These are phyloP conservation scores for Physaria fendleri DNA, from an alignment of 345 rosid genomes.

Conservation along the genomic window DNA sequence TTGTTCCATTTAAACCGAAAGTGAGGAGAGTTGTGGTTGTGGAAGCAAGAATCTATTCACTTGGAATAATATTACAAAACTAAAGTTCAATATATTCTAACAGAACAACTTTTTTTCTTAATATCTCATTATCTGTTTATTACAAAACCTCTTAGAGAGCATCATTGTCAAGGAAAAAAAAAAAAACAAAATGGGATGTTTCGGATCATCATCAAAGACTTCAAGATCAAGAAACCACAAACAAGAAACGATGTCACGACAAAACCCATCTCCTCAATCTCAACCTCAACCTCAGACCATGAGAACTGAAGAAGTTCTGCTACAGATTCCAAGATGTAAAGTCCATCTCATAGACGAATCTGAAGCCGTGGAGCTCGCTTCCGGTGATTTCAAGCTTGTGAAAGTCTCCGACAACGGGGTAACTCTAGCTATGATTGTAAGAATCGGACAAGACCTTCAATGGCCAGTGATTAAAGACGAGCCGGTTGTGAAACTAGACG, in stretches of 20 bases:
- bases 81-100: constrained; percentile 12
- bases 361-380: constrained; percentile 68
- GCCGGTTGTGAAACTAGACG: constrained; percentile 75
- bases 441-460: constrained; percentile 64
- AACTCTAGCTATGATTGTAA: constrained; percentile 57
- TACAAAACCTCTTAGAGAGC: constrained; percentile 7
- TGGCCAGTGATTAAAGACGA: constrained; percentile 93
- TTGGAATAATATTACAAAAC: not conserved
- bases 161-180: not conserved
- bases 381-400: constrained; percentile 56
- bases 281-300: constrained; percentile 27
- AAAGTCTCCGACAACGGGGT: constrained; percentile 45
- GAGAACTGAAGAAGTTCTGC: constrained; percentile 38
- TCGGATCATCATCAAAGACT: constrained; percentile 20
- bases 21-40: constrained; percentile 14
- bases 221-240: constrained; percentile 22
- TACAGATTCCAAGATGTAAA: constrained; percentile 59
- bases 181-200: constrained; percentile 25
- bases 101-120: not conserved
- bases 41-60: constrained; percentile 31
- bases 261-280: constrained; percentile 3
- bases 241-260: not conserved
- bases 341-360: constrained; percentile 71
- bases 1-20: constrained; percentile 26
- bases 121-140: not conserved